Evolutionary conservation across 129 eudicot genomes (phyloP), one percentile per base, ranked within the genome.

Genomic region (Dittrichia graveolens): DNA sequence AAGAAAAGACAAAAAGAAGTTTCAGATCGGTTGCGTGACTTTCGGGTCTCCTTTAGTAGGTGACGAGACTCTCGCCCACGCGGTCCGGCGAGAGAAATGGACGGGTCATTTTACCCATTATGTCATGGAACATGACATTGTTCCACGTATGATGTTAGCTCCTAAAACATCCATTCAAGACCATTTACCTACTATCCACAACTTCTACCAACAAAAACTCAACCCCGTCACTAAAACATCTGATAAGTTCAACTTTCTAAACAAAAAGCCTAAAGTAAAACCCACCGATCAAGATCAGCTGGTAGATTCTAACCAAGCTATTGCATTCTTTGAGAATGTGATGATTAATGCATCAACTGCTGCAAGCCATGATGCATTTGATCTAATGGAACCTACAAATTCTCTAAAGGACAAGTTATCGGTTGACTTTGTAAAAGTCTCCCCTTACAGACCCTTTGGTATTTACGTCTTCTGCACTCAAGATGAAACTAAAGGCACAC

Each of bases 371-470:
- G 87, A 77, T 50, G 98, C 98, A 18, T 89, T 84, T 56, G 66
- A 82, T 43, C 83, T 82, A 40, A 92, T 78, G 87, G 95, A 89
- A 52, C 62, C 87, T 80, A 82, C 95, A 44, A 80, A 80, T 63
- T 65, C 78, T 35, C 13, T 92, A 61, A 78, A 80, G 55, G 88
- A 79, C 13, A 89, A 74, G 58, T 58, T 92, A 24, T 63, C 90
- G 2, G 47, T 3, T 35, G 84, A 84, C 31, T 85, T 80, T 19
- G 60, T 85, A 8, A 79, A 87, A 65, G 90, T 89, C 55, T 81
- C 90, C 61, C 95, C 96, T 7, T 89, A 93, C 77, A 78, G 95
- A 71, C 95, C 96, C 18, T 93, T 84, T 31, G 98, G 96, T 11
- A 61, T 42, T 4, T 93, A 83, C 7, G 71, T 93, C 6, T 87